Evolutionary conservation across 1,284 basidiomycete species (phyloP).

Genomic region (Naganishia albida): DNA sequence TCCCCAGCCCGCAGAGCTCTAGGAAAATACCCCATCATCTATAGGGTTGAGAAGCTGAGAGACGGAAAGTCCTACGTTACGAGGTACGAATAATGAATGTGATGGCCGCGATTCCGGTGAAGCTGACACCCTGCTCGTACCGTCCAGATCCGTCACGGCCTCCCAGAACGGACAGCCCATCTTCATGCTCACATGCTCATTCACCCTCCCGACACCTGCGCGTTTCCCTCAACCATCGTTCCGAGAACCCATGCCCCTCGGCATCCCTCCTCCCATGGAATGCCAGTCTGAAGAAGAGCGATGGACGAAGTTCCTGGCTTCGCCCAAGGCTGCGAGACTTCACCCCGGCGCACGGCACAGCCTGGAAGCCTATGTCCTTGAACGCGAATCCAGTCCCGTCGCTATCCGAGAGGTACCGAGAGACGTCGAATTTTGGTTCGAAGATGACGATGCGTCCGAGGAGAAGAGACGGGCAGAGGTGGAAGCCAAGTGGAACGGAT

Average conservation of each 20-base stretch:
- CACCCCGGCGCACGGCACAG: conserved; percentile 36
- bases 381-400: conserved; percentile 26
- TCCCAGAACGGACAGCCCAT: conserved; percentile 73
- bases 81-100: conserved; percentile 18
- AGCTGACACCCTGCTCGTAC: conserved; percentile 56
- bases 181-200: conserved; percentile 83
- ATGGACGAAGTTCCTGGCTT: conserved; percentile 45
- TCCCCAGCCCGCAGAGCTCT: conserved; percentile 63
- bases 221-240: conserved; percentile 29
- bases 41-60: conserved; percentile 80
- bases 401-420: conserved; percentile 31
- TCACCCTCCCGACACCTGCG: conserved; percentile 71
- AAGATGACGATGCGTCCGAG: conserved; percentile 22
- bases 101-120: too few species aligned
- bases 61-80: conserved; percentile 55
- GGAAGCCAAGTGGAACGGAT: conserved; percentile 39
- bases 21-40: conserved; percentile 74
- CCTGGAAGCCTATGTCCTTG: conserved; percentile 38
- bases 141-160: conserved; percentile 70
- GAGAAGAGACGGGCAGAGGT: conserved; percentile 47
- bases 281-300: conserved; percentile 65
- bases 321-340: conserved; percentile 32
- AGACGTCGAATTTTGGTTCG: conserved; percentile 6
- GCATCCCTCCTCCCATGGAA: conserved; percentile 54
- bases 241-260: conserved; percentile 26